Evolutionary conservation across 2,329 filamentous ascomycete species (phyloP).

Genomic region (Neofusicoccum cordaticola): DNA sequence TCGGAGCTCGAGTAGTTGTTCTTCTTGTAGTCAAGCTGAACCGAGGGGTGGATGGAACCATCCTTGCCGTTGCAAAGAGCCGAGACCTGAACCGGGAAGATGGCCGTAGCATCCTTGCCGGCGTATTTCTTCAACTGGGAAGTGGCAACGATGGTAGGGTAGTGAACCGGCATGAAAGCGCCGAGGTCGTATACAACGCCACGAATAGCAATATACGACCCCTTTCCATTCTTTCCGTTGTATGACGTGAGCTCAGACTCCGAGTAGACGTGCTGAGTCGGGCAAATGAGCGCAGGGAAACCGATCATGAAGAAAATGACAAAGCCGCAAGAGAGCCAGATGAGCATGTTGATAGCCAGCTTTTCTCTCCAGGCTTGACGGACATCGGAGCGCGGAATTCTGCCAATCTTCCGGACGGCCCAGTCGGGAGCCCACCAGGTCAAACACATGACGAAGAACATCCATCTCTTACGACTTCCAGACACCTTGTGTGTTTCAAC

Average conservation of each 20-base stretch:
- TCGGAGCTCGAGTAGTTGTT: slow-evolving; percentile 71
- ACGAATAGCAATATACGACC: slow-evolving; percentile 75
- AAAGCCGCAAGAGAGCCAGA: slow-evolving; percentile 79
- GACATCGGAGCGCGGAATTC: slow-evolving; percentile 90
- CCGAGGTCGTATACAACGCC: slow-evolving; percentile 85
- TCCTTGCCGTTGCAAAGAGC: slow-evolving; percentile 79
- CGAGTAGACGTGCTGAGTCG: slow-evolving; percentile 84
- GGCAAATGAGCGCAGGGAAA: slow-evolving; percentile 86
- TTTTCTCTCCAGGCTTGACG: slow-evolving; percentile 95
- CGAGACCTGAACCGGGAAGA: slow-evolving; percentile 94
- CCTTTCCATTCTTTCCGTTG: slow-evolving; percentile 65
- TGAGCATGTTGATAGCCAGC: slow-evolving; percentile 94
- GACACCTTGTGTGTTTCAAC: slow-evolving; percentile 81
- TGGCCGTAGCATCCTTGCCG: slow-evolving; percentile 77
- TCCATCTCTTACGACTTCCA: slow-evolving; percentile 82
- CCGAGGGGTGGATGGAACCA: slow-evolving; percentile 64
- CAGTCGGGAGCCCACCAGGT: slow-evolving; percentile 91
- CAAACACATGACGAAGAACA: slow-evolving; percentile 76
- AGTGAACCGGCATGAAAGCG: slow-evolving; percentile 71
- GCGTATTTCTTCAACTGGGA: slow-evolving; percentile 74
- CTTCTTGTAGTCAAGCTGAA: slow-evolving; percentile 80
- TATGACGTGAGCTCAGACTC: slow-evolving; percentile 69
- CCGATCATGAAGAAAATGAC: slow-evolving; percentile 86
- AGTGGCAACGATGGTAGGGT: slow-evolving; percentile 63
- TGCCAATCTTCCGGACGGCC: slow-evolving; percentile 69